Percentiles rank a stretch among this genome's conserved stretches.
phyloP scores from a whole-genome alignment of 345 rosid species.

The Salix koriyanagi region DNA sequence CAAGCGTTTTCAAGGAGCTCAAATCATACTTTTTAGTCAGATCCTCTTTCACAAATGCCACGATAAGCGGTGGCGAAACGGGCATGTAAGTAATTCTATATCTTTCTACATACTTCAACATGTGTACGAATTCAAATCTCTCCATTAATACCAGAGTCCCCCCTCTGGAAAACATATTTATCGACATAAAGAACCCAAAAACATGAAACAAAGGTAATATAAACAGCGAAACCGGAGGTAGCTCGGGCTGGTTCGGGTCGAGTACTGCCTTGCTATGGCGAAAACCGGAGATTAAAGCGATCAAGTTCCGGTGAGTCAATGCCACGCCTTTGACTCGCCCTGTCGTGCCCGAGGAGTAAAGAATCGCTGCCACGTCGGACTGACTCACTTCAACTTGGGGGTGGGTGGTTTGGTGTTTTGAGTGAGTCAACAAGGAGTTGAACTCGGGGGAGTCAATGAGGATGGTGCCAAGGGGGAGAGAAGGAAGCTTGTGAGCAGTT shows the following conservation, averaged over 20 bases:
- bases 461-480: constrained; percentile 40
- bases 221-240: constrained; percentile 46
- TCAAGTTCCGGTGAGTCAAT: constrained; percentile 65
- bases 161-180: constrained; percentile 32
- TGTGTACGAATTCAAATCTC: constrained; percentile 39
- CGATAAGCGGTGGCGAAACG: constrained; percentile 76
- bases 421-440: constrained; percentile 35
- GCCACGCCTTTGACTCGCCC: constrained; percentile 68
- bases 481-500: constrained; percentile 38
- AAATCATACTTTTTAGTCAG: constrained; percentile 58
- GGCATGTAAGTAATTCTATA: constrained; percentile 59
- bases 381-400: constrained; percentile 37
- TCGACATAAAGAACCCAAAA: constrained; percentile 40
- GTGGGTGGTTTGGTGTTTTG: neutral
- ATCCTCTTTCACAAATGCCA: constrained; percentile 64
- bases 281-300: constrained; percentile 51
- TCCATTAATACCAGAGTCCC: constrained; percentile 45
- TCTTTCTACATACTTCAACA: constrained; percentile 44
- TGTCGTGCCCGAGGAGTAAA: constrained; percentile 81
- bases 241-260: constrained; percentile 13
- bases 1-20: constrained; percentile 51
- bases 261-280: constrained; percentile 11
- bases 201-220: constrained; percentile 47
- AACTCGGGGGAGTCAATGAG: constrained; percentile 77
- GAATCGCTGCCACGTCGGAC: constrained; percentile 60